These are phyloP conservation scores for Trichoderma cornu-damae DNA, from an alignment of 2,329 filamentous ascomycete species.

Conservation along the genomic window DNA sequence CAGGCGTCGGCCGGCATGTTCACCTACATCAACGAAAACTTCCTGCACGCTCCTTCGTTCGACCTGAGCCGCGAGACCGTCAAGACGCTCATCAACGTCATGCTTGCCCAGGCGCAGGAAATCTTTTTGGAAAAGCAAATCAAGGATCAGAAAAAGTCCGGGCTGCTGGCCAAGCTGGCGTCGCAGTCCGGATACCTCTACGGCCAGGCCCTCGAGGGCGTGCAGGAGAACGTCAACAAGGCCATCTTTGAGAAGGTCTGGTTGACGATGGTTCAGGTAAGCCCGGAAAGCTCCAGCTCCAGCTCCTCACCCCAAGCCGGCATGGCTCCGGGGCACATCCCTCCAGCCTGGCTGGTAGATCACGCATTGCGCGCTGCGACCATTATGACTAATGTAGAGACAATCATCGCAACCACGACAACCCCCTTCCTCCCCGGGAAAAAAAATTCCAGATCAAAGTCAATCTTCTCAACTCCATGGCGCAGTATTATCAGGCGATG, in stretches of 20 bases:
- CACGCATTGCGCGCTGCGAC: background rate
- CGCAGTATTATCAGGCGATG: slow-evolving; percentile 89
- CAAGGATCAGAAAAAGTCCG: slow-evolving; percentile 85
- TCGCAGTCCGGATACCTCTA: slow-evolving; percentile 89
- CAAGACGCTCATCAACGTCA: slow-evolving; percentile 87
- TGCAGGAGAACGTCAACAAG: slow-evolving; percentile 86
- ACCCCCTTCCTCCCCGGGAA: too few relatives aligned
- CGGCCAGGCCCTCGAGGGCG: slow-evolving; percentile 78
- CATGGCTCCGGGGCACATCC: background rate
- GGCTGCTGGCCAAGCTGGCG: slow-evolving; percentile 84
- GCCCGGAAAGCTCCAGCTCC: background rate
- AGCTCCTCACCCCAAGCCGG: background rate
- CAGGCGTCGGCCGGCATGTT: slow-evolving; percentile 99
- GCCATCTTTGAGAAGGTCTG: slow-evolving; percentile 93
- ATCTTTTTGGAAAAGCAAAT: slow-evolving; percentile 97
- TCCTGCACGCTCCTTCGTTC: slow-evolving; percentile 92
- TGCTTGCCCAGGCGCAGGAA: slow-evolving; percentile 93
- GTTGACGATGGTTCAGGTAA: slow-evolving; percentile 73
- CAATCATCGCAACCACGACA: too few relatives aligned
- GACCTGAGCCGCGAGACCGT: slow-evolving; percentile 93
- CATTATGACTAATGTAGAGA: background rate
- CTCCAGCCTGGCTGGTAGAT: background rate
- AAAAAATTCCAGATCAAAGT: slow-evolving; percentile 60
- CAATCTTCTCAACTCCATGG: slow-evolving; percentile 74
- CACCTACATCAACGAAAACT: slow-evolving; percentile 99